phyloP scores from a whole-genome alignment of 2,329 filamentous ascomycete species.

The Colletotrichum trifolii region DNA sequence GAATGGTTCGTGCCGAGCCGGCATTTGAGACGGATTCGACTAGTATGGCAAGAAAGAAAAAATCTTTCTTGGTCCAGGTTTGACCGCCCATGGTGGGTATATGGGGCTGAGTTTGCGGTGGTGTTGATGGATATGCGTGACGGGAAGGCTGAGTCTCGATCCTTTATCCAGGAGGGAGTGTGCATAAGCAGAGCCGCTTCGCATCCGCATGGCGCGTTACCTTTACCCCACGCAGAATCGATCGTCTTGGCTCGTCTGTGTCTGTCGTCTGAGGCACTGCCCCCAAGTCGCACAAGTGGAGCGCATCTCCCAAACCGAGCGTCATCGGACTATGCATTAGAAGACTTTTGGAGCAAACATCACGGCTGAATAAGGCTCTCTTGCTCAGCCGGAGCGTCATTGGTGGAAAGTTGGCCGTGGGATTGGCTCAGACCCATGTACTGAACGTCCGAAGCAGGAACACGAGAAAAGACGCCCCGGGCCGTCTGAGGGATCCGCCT shows the following conservation, averaged over 20 bases:
- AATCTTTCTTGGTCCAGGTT: conserved; percentile 6
- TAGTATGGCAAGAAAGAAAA: not conserved
- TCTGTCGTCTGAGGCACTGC: conserved; percentile 18
- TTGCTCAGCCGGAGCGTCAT: conserved; percentile 10
- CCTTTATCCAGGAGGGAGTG: conserved; percentile 30
- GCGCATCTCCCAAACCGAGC: conserved; percentile 17
- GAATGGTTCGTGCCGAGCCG: not conserved
- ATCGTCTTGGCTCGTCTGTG: conserved; percentile 16
- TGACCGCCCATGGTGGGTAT: conserved; percentile 26
- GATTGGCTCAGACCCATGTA: conserved; percentile 24
- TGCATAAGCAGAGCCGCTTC: conserved; percentile 37
- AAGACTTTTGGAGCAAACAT: not conserved
- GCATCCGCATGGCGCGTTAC: conserved; percentile 1
- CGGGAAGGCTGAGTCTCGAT: conserved; percentile 34
- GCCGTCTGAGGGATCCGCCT: conserved; percentile 23
- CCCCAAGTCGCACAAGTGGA: conserved; percentile 23
- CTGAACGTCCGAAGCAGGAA: conserved; percentile 22
- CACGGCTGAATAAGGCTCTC: conserved; percentile 18
- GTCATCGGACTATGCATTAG: conserved; percentile 1
- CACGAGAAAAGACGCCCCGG: conserved; percentile 24
- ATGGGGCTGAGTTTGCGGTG: conserved; percentile 34
- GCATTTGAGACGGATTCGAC: conserved; percentile 1
- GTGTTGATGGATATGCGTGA: conserved; percentile 31
- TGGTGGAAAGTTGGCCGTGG: conserved; percentile 25
- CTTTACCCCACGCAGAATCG: conserved; percentile 24